Conservation (phyloP, 805 yeast genomes). For the Cyberlindnera sargentensis region DNA sequence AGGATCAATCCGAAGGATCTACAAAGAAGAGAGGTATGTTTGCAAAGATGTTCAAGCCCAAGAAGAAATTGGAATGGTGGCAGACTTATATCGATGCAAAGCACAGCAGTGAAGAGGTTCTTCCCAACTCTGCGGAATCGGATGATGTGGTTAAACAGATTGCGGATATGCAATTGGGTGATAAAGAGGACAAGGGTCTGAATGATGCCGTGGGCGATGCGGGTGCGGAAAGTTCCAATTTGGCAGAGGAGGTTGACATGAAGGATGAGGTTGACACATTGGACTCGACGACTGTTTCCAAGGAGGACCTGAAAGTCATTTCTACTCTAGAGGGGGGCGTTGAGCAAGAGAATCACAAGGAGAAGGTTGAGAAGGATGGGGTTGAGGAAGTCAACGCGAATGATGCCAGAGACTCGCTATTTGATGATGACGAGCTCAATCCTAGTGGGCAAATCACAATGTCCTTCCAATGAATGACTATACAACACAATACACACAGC, state of each 20-base stretch:
- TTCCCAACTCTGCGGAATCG: background rate
- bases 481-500: background rate
- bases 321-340: background rate
- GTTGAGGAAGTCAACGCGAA: no score
- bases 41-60: conserved; percentile 43
- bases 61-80: conserved; percentile 50
- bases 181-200: background rate
- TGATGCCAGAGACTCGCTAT: background rate
- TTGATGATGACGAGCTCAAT: conserved; percentile 13
- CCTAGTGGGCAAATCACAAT: conserved; percentile 15
- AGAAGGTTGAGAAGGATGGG: background rate
- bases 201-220: background rate
- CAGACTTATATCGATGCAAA: conserved; percentile 27
- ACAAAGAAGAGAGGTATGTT: conserved; percentile 31
- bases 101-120: conserved; percentile 10
- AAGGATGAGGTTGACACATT: no score
- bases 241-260: no score
- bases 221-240: background rate
- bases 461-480: conserved; percentile 10
- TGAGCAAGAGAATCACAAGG: background rate
- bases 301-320: background rate
- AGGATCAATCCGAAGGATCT: conserved; percentile 29
- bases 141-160: conserved; percentile 1
- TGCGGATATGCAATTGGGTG: background rate
- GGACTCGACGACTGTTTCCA: background rate